A percentile compares a stretch with the other conserved stretches of the same genome.
Conservation (phyloP, 1,284 basidiomycete genomes). For the Farysia itapuensis region DNA sequence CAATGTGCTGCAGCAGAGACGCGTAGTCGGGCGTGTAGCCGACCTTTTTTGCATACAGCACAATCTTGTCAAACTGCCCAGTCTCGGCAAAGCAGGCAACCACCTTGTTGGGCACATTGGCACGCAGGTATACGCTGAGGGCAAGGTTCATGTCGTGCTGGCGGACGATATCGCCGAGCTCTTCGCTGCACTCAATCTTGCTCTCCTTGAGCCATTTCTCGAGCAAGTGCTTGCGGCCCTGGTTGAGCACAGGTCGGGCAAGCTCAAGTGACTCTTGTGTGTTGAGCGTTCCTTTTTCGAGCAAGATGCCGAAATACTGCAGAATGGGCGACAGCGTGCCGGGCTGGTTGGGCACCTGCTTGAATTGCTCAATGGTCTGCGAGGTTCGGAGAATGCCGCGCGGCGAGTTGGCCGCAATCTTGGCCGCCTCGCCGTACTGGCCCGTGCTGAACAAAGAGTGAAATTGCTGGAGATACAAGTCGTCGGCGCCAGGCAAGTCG, state of each 20-base stretch:
- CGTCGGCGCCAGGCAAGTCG: constrained; percentile 96
- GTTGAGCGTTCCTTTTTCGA: constrained; percentile 97
- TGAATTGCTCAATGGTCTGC: constrained; percentile 97
- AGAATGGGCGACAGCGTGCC: constrained; percentile 94
- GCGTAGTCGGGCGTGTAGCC: constrained; percentile 92
- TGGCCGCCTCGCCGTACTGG: constrained; percentile 94
- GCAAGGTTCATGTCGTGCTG: constrained; percentile 96
- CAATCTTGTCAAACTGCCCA: constrained; percentile 97
- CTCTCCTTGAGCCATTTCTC: constrained; percentile 99
- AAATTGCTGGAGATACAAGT: constrained; percentile 94
- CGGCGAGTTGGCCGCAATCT: constrained; percentile 96
- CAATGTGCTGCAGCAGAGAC: constrained; percentile 92
- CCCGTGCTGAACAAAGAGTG: constrained; percentile 86
- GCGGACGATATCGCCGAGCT: constrained; percentile 96
- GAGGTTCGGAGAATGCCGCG: constrained; percentile 92
- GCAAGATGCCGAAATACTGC: constrained; percentile 95
- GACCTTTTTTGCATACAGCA: constrained; percentile 97
- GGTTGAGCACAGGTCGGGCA: constrained; percentile 90
- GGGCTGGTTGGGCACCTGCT: constrained; percentile 84
- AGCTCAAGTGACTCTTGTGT: constrained; percentile 94
- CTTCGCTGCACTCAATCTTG: constrained; percentile 98
- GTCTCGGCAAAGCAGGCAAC: constrained; percentile 96
- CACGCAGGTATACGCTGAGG: constrained; percentile 96
- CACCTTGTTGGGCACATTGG: constrained; percentile 98
- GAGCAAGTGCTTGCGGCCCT: constrained; percentile 93